Conservation (phyloP, 805 yeast species). For the Wickerhamiella galacta region DNA sequence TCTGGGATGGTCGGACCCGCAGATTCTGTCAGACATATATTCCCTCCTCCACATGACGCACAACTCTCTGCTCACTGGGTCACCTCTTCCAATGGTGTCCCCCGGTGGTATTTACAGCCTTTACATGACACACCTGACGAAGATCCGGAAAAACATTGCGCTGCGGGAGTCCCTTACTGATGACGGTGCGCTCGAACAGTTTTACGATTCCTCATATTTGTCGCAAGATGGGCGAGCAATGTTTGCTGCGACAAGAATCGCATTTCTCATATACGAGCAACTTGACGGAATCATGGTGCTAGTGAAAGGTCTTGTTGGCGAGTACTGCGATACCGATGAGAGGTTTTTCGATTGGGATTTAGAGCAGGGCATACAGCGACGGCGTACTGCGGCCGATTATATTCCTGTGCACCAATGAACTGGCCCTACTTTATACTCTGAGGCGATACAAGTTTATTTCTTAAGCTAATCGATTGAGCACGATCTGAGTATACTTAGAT, state of each 20-base stretch:
- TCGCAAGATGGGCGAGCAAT: slow-evolving; percentile 17
- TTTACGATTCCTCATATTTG: not conserved
- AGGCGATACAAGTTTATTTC: no score
- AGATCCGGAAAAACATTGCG: no score
- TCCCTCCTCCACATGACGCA: slow-evolving; percentile 4
- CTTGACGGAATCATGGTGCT: slow-evolving; percentile 1
- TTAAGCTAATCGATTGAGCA: no score
- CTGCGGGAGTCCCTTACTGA: not conserved
- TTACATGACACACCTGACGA: slow-evolving; percentile 1
- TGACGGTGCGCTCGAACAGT: not conserved
- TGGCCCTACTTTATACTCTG: no score
- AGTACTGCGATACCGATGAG: slow-evolving; percentile 3
- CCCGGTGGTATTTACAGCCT: slow-evolving; percentile 3
- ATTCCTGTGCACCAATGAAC: no score
- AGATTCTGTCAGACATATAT: slow-evolving; percentile 1
- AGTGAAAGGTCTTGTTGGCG: slow-evolving; percentile 4
- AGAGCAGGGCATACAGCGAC: no score
- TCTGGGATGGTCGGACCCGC: slow-evolving; percentile 7
- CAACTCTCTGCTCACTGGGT: slow-evolving; percentile 1
- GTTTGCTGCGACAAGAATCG: slow-evolving; percentile 14
- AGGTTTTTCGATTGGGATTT: no score
- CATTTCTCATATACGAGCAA: slow-evolving; percentile 1
- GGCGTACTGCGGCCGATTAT: no score
- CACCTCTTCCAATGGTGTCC: slow-evolving; percentile 4
- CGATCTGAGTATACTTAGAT: no score